Evolutionary conservation across 106 monocot genomes (phyloP), one percentile per base, ranked within the genome.

Genomic region (Dactylorhiza incarnata): DNA sequence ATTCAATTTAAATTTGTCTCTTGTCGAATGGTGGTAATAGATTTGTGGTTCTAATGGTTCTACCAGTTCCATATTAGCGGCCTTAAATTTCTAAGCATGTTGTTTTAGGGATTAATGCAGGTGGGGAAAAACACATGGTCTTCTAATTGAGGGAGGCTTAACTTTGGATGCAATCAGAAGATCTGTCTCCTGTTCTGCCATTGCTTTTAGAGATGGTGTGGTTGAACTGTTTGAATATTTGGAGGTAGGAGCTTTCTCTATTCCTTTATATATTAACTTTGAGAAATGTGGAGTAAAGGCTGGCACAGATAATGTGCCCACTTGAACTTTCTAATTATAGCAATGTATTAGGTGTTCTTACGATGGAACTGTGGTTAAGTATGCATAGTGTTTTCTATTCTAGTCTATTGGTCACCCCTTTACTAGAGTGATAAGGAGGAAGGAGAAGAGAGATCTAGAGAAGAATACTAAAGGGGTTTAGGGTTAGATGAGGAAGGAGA

Each of bases 111-210:
- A 62, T 62, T 62, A 62, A 62, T 54, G 22, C 75, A 93, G 93
- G 93, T 93, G 93, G 93, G 89, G 87, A 80, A 93, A 93, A 76
- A 86, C 93, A 44, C 93, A 90, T 81, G 79, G 83, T 68, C 93
- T 93, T 84, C 89, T 93, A 45, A 82, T 93, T 72, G 87, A 93
- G 76, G 93, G 93, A 47, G 93, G 93, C 6, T 78, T 93, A 73
- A 88, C 89, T 4, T 90, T 84, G 61, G 79, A 87, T 79, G 89
- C 85, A 48, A 90, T 93, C 61, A 80, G 76, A 77, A 75, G 81
- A 72, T 93, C 93, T 62, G 93, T 93, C 22, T 48, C 83, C 59
- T 81, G 73, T 47, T 83, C 93, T 82, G 75, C 71, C 26, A 90
- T 93, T 74, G 79, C 85, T 76, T 93, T 93, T 73, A 87, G 93